These are phyloP conservation scores for Dentipellis fragilis DNA, from an alignment of 768 basidiomycete genomes.

Conservation along the genomic window DNA sequence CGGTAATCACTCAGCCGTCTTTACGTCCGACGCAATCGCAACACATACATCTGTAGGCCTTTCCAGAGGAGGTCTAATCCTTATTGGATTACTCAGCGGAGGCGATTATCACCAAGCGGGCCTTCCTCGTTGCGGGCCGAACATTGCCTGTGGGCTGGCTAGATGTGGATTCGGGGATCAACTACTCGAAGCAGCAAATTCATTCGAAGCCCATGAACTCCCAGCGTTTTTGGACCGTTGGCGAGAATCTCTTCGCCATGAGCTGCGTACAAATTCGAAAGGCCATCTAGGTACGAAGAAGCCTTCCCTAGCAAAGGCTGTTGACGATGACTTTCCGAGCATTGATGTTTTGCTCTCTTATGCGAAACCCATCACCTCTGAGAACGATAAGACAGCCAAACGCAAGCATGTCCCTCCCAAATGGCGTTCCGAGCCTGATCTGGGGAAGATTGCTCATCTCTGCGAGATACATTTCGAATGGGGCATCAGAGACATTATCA, in stretches of 20 bases:
- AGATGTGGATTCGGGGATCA: constrained; percentile 73
- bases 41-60: constrained; percentile 42
- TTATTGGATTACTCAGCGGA: constrained; percentile 79
- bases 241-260: constrained; percentile 49
- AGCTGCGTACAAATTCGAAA: constrained; percentile 60
- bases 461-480: constrained; percentile 91
- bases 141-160: constrained; percentile 69
- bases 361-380: constrained; percentile 65
- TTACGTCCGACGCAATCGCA: constrained; percentile 26
- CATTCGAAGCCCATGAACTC: constrained; percentile 31
- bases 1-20: constrained; percentile 51
- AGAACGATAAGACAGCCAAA: constrained; percentile 35
- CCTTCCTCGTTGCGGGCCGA: constrained; percentile 54
- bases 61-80: constrained; percentile 57
- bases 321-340: constrained; percentile 63
- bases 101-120: constrained; percentile 83
- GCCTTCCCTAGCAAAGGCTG: constrained; percentile 47
- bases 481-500: constrained; percentile 76
- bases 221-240: constrained; percentile 48
- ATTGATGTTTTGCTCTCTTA: constrained; percentile 72
- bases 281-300: constrained; percentile 57
- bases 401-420: constrained; percentile 21
- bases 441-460: constrained; percentile 59
- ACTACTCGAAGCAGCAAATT: constrained; percentile 48
- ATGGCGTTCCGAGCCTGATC: constrained; percentile 53